A percentile compares a stretch with the other conserved stretches of the same genome.
These are phyloP conservation scores for Diaporthe sp. DNA, from an alignment of 2,329 filamentous ascomycete genomes.

Conservation along the genomic window DNA sequence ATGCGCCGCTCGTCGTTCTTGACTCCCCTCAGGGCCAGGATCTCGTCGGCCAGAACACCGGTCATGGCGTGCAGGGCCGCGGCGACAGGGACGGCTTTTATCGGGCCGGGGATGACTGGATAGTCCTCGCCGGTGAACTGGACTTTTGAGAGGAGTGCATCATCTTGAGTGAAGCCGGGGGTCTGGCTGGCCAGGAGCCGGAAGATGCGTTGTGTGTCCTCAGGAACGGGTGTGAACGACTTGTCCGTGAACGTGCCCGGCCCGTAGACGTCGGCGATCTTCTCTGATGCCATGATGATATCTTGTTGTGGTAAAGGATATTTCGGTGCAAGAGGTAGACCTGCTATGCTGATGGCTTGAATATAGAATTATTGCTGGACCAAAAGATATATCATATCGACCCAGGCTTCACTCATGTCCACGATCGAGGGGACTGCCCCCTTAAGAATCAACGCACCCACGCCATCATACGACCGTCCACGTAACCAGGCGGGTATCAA, in stretches of 20 bases:
- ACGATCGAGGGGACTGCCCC: background rate
- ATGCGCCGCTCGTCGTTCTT: slow-evolving; percentile 48
- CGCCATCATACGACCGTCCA: background rate
- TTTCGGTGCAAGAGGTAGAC: background rate
- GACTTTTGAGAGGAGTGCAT: slow-evolving; percentile 48
- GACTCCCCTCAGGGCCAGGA: slow-evolving; percentile 51
- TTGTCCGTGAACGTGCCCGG: slow-evolving; percentile 51
- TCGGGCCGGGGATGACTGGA: slow-evolving; percentile 52
- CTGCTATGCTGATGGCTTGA: background rate
- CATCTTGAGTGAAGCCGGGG: slow-evolving; percentile 52
- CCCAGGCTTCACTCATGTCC: background rate
- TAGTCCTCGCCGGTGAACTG: slow-evolving; percentile 50
- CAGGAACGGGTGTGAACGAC: slow-evolving; percentile 47
- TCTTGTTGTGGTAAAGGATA: no score
- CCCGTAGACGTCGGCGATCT: slow-evolving; percentile 49
- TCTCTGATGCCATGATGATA: slow-evolving; percentile 43
- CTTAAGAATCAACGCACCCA: background rate
- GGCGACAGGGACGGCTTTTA: slow-evolving; percentile 52
- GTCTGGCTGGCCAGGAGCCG: slow-evolving; percentile 49
- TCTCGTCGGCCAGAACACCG: slow-evolving; percentile 53
- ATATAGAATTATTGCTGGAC: background rate
- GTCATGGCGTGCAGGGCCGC: slow-evolving; percentile 53
- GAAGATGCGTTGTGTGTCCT: slow-evolving; percentile 52
- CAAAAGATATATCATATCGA: background rate
- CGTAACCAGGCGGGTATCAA: background rate